Evolutionary conservation across 2,329 filamentous ascomycete species (phyloP).

Genomic region (Parastagonospora avenae): DNA sequence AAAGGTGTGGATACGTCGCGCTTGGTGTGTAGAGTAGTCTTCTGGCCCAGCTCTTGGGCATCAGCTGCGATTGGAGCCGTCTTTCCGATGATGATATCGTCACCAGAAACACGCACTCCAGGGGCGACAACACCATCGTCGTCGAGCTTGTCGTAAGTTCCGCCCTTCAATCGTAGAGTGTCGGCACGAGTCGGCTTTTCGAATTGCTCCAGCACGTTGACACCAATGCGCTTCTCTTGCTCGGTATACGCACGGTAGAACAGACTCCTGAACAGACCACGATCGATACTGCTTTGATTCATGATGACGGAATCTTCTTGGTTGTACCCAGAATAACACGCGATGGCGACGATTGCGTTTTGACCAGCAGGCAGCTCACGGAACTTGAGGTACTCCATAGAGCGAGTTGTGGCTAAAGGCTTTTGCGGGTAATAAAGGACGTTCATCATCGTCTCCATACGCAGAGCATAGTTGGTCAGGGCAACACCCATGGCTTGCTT

Average conservation of each 20-base stretch:
- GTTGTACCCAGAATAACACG: conserved; percentile 97
- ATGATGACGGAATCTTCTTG: conserved; percentile 99
- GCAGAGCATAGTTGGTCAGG: conserved; percentile 92
- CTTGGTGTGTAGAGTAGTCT: conserved; percentile 88
- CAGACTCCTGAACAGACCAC: conserved; percentile 93
- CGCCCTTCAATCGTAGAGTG: conserved; percentile 90
- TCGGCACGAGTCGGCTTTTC: conserved; percentile 91
- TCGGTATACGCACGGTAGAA: conserved; percentile 99
- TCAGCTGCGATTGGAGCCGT: conserved; percentile 93
- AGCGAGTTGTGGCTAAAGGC: conserved; percentile 90
- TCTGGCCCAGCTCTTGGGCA: conserved; percentile 89
- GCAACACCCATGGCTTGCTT: conserved; percentile 99
- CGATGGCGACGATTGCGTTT: conserved; percentile 97
- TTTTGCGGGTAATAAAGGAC: conserved; percentile 99
- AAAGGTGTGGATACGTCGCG: conserved; percentile 95
- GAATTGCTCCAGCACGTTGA: conserved; percentile 90
- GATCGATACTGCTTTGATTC: conserved; percentile 99
- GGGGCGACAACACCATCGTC: conserved; percentile 94
- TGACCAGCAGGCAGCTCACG: conserved; percentile 94
- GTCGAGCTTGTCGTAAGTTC: conserved; percentile 96
- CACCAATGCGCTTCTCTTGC: conserved; percentile 92
- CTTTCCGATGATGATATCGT: conserved; percentile 99
- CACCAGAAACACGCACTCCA: conserved; percentile 91
- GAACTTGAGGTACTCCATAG: conserved; percentile 99
- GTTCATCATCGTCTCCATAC: conserved; percentile 99